These are phyloP conservation scores for Amylostereum areolatum DNA, from an alignment of 1,284 basidiomycete genomes.

Conservation along the genomic window DNA sequence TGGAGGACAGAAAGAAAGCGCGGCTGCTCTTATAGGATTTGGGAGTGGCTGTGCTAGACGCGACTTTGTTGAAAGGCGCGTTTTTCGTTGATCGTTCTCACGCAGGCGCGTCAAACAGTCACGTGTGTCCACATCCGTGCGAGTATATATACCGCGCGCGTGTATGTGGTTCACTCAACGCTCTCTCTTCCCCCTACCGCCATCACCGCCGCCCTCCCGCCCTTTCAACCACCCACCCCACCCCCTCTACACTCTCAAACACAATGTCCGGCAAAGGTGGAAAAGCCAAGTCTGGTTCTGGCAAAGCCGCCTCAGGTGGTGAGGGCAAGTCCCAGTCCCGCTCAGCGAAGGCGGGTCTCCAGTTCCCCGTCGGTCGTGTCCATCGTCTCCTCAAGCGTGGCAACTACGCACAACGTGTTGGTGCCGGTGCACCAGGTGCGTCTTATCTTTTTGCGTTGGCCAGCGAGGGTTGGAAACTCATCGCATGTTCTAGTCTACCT, in stretches of 20 bases:
- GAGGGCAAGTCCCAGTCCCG: constrained; percentile 58
- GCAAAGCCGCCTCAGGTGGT: constrained; percentile 36
- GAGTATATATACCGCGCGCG: too few relatives aligned
- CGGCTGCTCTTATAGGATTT: constrained; percentile 12
- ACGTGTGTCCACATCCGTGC: too few relatives aligned
- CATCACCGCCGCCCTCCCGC: constrained; percentile 2
- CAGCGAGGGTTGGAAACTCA: neutral
- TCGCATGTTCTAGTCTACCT: constrained; percentile 59
- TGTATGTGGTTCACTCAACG: neutral
- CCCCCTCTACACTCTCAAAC: constrained; percentile 5
- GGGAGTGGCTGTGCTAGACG: constrained; percentile 12
- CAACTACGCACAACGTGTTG: constrained; percentile 79
- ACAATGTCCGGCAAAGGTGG: constrained; percentile 55
- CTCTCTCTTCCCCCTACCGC: neutral
- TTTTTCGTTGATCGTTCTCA: constrained; percentile 10
- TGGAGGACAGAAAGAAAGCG: constrained; percentile 6
- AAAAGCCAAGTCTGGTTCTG: constrained; percentile 56
- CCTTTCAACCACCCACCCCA: constrained; percentile 5
- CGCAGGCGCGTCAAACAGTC: too few relatives aligned
- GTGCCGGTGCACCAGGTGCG: constrained; percentile 74
- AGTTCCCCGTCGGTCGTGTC: constrained; percentile 89
- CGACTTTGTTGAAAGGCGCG: constrained; percentile 8
- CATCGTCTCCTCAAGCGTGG: constrained; percentile 86
- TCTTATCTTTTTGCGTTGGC: neutral
- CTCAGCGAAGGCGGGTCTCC: constrained; percentile 77